phyloP scores from a whole-genome alignment of 2,329 filamentous ascomycete species.

The Aspergillus tanneri region DNA sequence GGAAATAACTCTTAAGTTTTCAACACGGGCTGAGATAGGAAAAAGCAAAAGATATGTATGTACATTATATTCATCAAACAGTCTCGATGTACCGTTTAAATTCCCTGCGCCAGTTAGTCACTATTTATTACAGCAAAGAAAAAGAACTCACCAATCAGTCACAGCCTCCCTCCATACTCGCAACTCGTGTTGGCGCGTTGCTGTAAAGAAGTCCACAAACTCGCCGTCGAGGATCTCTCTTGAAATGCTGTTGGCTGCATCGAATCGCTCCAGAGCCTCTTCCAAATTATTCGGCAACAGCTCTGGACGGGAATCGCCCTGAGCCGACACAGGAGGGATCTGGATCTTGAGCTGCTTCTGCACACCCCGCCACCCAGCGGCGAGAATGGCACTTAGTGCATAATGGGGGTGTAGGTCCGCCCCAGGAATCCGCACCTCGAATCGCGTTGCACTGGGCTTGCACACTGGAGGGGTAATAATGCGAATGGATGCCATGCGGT shows the following conservation, averaged over 20 bases:
- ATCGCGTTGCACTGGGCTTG: slow-evolving; percentile 58
- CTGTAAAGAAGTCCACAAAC: slow-evolving; percentile 92
- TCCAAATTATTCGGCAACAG: slow-evolving; percentile 74
- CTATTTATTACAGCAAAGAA: not conserved
- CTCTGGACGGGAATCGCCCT: slow-evolving; percentile 44
- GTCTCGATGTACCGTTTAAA: slow-evolving; percentile 74
- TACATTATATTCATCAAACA: slow-evolving; percentile 43
- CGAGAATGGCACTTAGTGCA: slow-evolving; percentile 83
- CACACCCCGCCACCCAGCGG: slow-evolving; percentile 84
- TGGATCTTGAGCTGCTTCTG: slow-evolving; percentile 84
- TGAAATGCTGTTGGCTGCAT: slow-evolving; percentile 74
- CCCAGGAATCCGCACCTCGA: slow-evolving; percentile 42
- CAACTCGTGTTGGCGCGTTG: slow-evolving; percentile 88
- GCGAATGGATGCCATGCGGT: slow-evolving; percentile 84
- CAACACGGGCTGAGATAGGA: not conserved
- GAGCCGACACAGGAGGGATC: slow-evolving; percentile 77
- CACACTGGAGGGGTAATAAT: slow-evolving; percentile 85
- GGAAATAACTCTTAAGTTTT: too few species aligned
- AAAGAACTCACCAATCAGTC: slow-evolving; percentile 77
- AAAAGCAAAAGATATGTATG: not conserved
- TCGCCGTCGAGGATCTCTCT: slow-evolving; percentile 86
- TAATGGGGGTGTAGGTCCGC: slow-evolving; percentile 87
- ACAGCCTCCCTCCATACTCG: slow-evolving; percentile 89
- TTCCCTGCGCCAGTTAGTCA: slow-evolving; percentile 51
- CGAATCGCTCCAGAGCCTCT: slow-evolving; percentile 78